These are phyloP conservation scores for Syncephalastrum racemosum DNA, from an alignment of 371 early-diverging fungal species.

Conservation along the genomic window DNA sequence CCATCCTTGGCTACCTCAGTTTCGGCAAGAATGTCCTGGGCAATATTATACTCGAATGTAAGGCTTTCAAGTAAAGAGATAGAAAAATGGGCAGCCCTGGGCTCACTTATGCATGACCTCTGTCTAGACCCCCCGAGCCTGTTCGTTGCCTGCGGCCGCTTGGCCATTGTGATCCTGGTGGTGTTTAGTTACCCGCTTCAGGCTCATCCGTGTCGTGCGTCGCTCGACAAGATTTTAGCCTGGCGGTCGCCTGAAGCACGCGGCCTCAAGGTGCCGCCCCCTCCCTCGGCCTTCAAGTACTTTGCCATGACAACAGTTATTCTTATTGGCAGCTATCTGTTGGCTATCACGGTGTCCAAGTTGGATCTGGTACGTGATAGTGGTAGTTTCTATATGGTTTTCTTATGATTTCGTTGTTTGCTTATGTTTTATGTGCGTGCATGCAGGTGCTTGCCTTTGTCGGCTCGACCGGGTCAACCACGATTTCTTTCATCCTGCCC, in stretches of 20 bases:
- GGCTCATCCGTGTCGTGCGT: constrained; percentile 93
- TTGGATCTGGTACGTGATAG: constrained; percentile 63
- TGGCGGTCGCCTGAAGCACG: constrained; percentile 27
- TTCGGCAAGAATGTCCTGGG: constrained; percentile 87
- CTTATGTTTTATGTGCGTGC: too few relatives aligned
- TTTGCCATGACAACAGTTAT: constrained; percentile 71
- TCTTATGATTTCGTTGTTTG: constrained; percentile 13
- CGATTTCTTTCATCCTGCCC: constrained; percentile 98
- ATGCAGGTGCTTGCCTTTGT: constrained; percentile 84
- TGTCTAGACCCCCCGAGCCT: constrained; percentile 63
- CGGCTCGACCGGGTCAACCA: constrained; percentile 98
- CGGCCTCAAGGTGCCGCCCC: constrained; percentile 27
- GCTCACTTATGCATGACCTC: neutral
- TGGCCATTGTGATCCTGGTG: constrained; percentile 90
- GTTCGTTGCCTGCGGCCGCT: constrained; percentile 82
- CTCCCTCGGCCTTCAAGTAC: constrained; percentile 53
- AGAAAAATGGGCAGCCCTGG: neutral
- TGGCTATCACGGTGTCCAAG: constrained; percentile 77
- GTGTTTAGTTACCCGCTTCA: constrained; percentile 98
- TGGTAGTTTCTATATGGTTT: constrained; percentile 18
- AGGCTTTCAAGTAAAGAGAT: constrained; percentile 16
- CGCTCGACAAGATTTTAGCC: constrained; percentile 82
- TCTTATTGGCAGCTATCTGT: constrained; percentile 65
- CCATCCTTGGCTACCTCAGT: constrained; percentile 91
- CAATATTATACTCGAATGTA: constrained; percentile 91